Evolutionary conservation across 2,329 filamentous ascomycete genomes (phyloP).

Genomic region (Pseudogymnoascus sp.): DNA sequence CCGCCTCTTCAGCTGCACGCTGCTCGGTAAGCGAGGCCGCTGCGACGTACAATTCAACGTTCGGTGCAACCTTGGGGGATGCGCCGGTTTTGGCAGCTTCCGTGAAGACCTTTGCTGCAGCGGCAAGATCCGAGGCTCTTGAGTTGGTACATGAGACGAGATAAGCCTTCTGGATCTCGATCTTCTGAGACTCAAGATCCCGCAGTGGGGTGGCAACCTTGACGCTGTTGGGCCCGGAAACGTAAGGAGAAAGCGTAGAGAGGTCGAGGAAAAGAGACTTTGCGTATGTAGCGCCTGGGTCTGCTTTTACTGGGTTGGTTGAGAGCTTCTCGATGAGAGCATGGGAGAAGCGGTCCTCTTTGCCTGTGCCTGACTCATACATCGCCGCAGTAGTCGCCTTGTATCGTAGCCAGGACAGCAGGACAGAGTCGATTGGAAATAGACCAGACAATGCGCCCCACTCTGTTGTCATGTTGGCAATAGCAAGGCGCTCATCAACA

Average conservation of each 20-base stretch:
- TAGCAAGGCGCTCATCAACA: slow-evolving; percentile 66
- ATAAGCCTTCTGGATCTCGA: slow-evolving; percentile 77
- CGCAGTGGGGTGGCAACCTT: slow-evolving; percentile 74
- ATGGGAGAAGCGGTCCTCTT: slow-evolving; percentile 59
- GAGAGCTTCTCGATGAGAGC: slow-evolving; percentile 65
- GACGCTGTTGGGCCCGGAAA: slow-evolving; percentile 84
- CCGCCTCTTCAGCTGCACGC: slow-evolving; percentile 64
- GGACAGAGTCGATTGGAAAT: slow-evolving; percentile 71
- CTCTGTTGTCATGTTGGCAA: slow-evolving; percentile 75
- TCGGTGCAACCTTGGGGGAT: slow-evolving; percentile 61
- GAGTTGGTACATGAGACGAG: slow-evolving; percentile 87
- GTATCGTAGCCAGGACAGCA: slow-evolving; percentile 65
- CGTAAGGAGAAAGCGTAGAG: slow-evolving; percentile 73
- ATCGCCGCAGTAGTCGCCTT: slow-evolving; percentile 69
- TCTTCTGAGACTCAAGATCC: slow-evolving; percentile 65
- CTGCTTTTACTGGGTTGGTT: slow-evolving; percentile 57
- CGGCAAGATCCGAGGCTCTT: slow-evolving; percentile 69
- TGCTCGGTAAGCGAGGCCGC: slow-evolving; percentile 79
- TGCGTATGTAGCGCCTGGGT: slow-evolving; percentile 71
- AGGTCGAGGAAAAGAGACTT: slow-evolving; percentile 78
- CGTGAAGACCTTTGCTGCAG: slow-evolving; percentile 77
- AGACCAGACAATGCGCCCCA: slow-evolving; percentile 66
- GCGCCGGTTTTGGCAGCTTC: slow-evolving; percentile 59
- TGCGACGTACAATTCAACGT: slow-evolving; percentile 82
- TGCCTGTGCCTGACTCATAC: slow-evolving; percentile 40